Percentiles rank a stretch among this genome's conserved stretches.
phyloP scores from a whole-genome alignment of 768 basidiomycete genomes.

The Punctularia strigosozonata region DNA sequence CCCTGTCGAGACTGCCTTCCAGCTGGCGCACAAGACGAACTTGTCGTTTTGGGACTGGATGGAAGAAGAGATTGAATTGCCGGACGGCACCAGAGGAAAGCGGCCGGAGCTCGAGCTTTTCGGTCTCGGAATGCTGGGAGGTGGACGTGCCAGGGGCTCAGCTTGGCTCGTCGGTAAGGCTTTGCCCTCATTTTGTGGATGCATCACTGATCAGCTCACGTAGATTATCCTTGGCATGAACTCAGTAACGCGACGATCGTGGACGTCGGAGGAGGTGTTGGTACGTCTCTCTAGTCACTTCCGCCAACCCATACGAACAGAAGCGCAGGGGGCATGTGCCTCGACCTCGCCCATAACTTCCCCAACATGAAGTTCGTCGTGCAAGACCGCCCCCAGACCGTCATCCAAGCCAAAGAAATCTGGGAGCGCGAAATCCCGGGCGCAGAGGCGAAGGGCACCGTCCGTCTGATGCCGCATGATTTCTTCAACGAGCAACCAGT shows the following conservation, averaged over 20 bases:
- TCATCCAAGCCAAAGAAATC: too few relatives aligned
- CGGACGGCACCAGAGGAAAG: conserved; percentile 2
- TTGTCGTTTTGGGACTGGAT: conserved; percentile 6
- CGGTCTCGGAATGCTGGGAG: conserved; percentile 7
- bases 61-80: conserved; percentile 2
- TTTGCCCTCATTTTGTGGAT: neutral
- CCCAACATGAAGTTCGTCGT: too few relatives aligned
- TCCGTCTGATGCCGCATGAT: conserved; percentile 5
- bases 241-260: conserved; percentile 6
- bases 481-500: conserved; percentile 9
- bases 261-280: conserved; percentile 9
- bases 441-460: conserved; percentile 1
- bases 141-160: conserved; percentile 2
- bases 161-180: conserved; percentile 7
- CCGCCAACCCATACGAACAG: too few relatives aligned
- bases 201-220: neutral
- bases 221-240: conserved; percentile 8
- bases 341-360: too few relatives aligned
- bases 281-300: conserved; percentile 3
- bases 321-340: conserved; percentile 8
- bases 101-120: conserved; percentile 4
- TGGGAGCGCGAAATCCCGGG: conserved; percentile 5
- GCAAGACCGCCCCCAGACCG: too few relatives aligned
- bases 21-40: conserved; percentile 1
- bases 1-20: conserved; percentile 3